A percentile compares a stretch with the other conserved stretches of the same genome.
Conservation (phyloP, 164 flowering plant species). For the Nymphaea colorata region DNA sequence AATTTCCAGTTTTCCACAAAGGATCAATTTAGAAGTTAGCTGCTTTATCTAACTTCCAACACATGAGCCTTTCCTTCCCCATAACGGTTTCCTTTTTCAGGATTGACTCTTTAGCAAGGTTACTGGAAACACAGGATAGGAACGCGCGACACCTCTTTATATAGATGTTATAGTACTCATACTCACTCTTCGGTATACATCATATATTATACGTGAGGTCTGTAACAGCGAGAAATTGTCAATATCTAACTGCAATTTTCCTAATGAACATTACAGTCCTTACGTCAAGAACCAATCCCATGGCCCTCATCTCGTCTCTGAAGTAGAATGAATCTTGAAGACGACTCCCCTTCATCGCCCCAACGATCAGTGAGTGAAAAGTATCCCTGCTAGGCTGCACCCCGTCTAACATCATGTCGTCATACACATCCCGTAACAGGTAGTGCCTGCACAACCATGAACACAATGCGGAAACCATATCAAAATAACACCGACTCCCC, state of each 20-base stretch:
- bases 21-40: no score
- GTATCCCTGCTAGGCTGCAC: slow-evolving; percentile 67
- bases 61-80: no score
- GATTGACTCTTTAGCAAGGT: no score
- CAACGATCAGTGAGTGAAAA: slow-evolving; percentile 60
- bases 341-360: slow-evolving; percentile 69
- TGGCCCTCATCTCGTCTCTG: slow-evolving; percentile 67
- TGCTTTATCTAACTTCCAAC: no score
- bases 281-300: slow-evolving; percentile 94
- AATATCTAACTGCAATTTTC: background rate
- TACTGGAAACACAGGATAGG: no score
- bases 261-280: slow-evolving; percentile 6
- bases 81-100: no score
- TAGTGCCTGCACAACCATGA: slow-evolving; percentile 25
- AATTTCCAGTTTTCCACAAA: no score
- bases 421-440: slow-evolving; percentile 78
- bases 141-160: no score
- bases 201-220: no score
- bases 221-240: no score
- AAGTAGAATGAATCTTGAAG: slow-evolving; percentile 83
- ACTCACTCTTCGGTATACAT: no score
- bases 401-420: slow-evolving; percentile 88
- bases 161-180: no score
- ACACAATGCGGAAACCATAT: background rate
- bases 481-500: background rate